These are phyloP conservation scores for Tympanopsis confertula DNA, from an alignment of 2,329 filamentous ascomycete genomes.

Conservation along the genomic window DNA sequence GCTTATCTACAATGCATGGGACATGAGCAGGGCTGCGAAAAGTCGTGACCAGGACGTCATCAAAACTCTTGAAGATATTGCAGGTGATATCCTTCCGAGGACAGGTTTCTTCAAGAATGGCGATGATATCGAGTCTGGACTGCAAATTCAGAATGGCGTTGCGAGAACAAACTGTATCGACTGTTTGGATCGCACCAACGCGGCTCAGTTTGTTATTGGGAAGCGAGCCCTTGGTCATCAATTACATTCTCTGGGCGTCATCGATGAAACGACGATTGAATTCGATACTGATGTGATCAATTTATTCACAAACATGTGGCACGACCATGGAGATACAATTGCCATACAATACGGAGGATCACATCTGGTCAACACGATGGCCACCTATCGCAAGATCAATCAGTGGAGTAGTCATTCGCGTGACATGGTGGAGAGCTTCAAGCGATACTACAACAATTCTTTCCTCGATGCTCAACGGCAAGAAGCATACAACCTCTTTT, in stretches of 20 bases:
- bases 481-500: slow-evolving; percentile 93
- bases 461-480: slow-evolving; percentile 96
- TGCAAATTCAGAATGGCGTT: slow-evolving; percentile 77
- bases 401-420: slow-evolving; percentile 96
- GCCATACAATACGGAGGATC: slow-evolving; percentile 95
- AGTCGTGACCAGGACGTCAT: slow-evolving; percentile 89
- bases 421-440: slow-evolving; percentile 99
- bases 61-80: slow-evolving; percentile 76
- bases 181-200: slow-evolving; percentile 91
- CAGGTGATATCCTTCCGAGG: slow-evolving; percentile 70
- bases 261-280: slow-evolving; percentile 66
- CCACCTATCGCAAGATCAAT: slow-evolving; percentile 96
- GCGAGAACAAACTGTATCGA: slow-evolving; percentile 97
- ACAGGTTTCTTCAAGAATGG: slow-evolving; percentile 96
- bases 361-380: slow-evolving; percentile 97
- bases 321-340: slow-evolving; percentile 94
- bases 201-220: slow-evolving; percentile 93
- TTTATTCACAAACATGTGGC: slow-evolving; percentile 95
- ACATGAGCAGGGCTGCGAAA: slow-evolving; percentile 95
- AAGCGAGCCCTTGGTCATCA: slow-evolving; percentile 89
- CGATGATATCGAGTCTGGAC: slow-evolving; percentile 50
- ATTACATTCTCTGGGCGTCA: slow-evolving; percentile 79
- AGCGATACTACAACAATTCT: slow-evolving; percentile 96
- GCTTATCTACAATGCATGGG: slow-evolving; percentile 90
- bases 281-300: slow-evolving; percentile 96